Conservation (phyloP, 148 eudicot genomes). For the Camellia sinensis region DNA sequence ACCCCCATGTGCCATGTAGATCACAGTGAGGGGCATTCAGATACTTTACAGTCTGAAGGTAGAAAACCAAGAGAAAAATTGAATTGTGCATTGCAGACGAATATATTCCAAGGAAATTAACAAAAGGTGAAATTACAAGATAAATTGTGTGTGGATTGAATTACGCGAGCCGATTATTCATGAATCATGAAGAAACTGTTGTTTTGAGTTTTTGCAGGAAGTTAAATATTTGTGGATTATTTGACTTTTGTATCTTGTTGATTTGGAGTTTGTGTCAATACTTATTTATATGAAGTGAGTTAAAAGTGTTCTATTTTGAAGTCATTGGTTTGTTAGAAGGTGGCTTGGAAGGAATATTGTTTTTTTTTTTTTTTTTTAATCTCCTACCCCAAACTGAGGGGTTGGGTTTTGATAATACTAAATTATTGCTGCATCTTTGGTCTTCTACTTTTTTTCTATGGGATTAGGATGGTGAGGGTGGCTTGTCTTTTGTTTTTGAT, state of each 20-base stretch:
- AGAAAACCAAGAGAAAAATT: too few relatives aligned
- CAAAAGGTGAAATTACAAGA: too few relatives aligned
- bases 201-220: too few relatives aligned
- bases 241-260: not conserved
- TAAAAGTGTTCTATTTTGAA: not conserved
- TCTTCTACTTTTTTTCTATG: not conserved
- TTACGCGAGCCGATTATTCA: too few relatives aligned
- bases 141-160: not conserved
- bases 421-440: not conserved
- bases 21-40: too few relatives aligned
- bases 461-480: not conserved
- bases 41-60: too few relatives aligned
- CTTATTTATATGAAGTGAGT: not conserved
- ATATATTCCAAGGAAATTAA: too few relatives aligned
- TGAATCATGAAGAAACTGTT: too few relatives aligned
- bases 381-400: not conserved
- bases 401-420: not conserved
- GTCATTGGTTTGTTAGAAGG: too few relatives aligned
- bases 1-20: too few relatives aligned
- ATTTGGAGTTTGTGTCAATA: not conserved
- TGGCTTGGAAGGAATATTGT: not conserved
- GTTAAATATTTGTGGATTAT: too few relatives aligned
- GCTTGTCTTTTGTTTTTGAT: constrained; percentile 9
- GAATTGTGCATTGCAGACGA: too few relatives aligned
- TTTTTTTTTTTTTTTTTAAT: not conserved